Evolutionary conservation across 305 asterid species (phyloP).

Genomic region (Fraxinus baroniana): DNA sequence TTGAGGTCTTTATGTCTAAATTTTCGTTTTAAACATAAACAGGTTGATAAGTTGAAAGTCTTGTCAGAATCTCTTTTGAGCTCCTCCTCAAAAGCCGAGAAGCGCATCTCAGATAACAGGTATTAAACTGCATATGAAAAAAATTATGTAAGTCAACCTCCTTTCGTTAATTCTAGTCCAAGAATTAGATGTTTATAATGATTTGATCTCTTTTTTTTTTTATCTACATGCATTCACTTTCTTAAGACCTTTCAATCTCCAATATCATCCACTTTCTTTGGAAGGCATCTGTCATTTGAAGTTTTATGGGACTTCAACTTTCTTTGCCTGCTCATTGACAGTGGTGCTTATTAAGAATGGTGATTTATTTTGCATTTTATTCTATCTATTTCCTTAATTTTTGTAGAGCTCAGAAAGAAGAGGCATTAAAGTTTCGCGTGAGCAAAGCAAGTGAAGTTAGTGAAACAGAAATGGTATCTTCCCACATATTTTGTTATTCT

Average conservation of each 20-base stretch:
- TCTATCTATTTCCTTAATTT: conserved; percentile 22
- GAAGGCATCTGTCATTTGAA: conserved; percentile 10
- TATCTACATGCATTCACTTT: neutral
- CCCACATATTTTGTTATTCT: neutral
- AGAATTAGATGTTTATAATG: neutral
- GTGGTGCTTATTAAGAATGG: neutral
- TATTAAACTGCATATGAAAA: conserved; percentile 24
- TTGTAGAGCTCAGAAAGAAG: conserved; percentile 84
- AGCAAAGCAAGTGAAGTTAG: conserved; percentile 69
- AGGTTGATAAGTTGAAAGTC: conserved; percentile 96
- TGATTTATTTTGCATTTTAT: conserved; percentile 15
- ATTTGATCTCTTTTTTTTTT: no score
- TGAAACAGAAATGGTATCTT: conserved; percentile 80
- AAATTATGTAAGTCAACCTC: neutral
- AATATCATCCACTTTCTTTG: neutral
- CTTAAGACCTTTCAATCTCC: neutral
- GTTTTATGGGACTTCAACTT: neutral
- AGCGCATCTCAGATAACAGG: conserved; percentile 85
- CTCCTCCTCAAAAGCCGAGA: conserved; percentile 39
- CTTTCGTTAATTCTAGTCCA: neutral
- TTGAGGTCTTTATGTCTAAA: conserved; percentile 19
- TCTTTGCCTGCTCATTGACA: conserved; percentile 10
- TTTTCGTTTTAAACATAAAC: conserved; percentile 32
- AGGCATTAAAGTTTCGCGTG: conserved; percentile 76
- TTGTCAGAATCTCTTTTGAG: conserved; percentile 82